A percentile compares a stretch with the other conserved stretches of the same genome.
These are phyloP conservation scores for Candida michaelii DNA, from an alignment of 805 yeast genomes.

Conservation along the genomic window DNA sequence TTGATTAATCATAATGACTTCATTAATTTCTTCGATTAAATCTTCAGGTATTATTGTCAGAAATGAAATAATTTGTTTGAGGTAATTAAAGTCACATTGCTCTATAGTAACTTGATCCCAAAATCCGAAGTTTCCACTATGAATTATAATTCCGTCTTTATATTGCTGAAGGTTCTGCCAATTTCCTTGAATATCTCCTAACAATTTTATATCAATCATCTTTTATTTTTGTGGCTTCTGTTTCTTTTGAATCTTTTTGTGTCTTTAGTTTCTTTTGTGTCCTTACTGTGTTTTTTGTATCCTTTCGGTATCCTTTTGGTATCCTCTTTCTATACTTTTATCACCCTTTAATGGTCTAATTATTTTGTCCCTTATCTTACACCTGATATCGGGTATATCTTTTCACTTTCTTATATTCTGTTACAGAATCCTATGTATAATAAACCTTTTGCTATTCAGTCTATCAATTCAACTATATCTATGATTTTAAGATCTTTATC, in stretches of 20 bases:
- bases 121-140: slow-evolving; percentile 81
- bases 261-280: background rate
- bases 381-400: too few species aligned
- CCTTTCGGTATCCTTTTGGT: too few species aligned
- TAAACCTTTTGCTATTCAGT: too few species aligned
- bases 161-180: slow-evolving; percentile 15
- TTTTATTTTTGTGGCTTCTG: background rate
- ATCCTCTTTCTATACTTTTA: too few species aligned
- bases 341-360: too few species aligned
- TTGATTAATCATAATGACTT: slow-evolving; percentile 38
- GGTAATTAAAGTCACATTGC: slow-evolving; percentile 51
- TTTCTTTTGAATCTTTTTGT: background rate
- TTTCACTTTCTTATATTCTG: too few species aligned
- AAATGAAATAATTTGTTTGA: slow-evolving; percentile 66
- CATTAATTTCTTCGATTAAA: slow-evolving; percentile 50
- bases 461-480: too few species aligned
- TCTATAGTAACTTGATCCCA: slow-evolving; percentile 58
- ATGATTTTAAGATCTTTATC: too few species aligned
- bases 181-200: slow-evolving; percentile 33
- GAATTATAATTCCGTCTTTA: slow-evolving; percentile 45
- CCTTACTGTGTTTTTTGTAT: too few species aligned
- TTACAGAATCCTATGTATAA: too few species aligned
- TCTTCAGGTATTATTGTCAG: slow-evolving; percentile 55
- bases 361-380: too few species aligned
- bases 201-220: slow-evolving; percentile 12